Conservation (phyloP, 192 early-diverging fungal species). For the Thamnidium elegans region DNA sequence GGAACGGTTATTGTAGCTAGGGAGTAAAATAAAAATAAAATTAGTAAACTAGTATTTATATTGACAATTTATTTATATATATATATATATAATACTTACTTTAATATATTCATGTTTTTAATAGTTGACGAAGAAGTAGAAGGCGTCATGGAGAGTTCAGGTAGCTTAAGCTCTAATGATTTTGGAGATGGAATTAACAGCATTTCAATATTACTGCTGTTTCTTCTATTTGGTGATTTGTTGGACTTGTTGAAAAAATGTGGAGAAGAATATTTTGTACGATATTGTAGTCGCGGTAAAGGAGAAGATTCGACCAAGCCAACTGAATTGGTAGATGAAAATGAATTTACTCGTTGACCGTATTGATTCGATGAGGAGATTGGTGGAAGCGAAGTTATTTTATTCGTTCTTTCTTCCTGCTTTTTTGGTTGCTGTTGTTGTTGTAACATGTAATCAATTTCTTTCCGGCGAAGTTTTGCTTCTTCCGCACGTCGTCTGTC, state of each 20-base stretch:
- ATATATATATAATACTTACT: too few relatives aligned
- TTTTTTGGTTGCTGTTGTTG: constrained; percentile 18
- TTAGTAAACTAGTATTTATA: not conserved
- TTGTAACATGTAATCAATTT: constrained; percentile 47
- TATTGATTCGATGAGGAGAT: not conserved
- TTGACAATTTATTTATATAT: not conserved
- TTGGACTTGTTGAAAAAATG: not conserved
- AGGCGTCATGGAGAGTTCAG: not conserved
- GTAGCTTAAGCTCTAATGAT: not conserved
- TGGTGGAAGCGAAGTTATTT: not conserved
- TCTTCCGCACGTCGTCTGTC: constrained; percentile 56
- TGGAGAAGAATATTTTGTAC: not conserved
- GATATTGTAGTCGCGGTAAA: not conserved
- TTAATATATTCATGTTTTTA: not conserved
- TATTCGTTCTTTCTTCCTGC: too few relatives aligned
- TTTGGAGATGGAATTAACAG: constrained; percentile 4
- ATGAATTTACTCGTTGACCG: not conserved
- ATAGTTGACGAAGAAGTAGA: not conserved
- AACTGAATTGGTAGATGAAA: not conserved
- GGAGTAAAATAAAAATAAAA: not conserved
- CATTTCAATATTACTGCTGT: constrained; percentile 19
- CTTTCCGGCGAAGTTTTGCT: constrained; percentile 48
- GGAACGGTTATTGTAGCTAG: too few relatives aligned
- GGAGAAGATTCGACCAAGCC: not conserved
- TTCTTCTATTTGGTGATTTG: not conserved